phyloP scores from a whole-genome alignment of 1,284 basidiomycete genomes.

The Boletus smithii region DNA sequence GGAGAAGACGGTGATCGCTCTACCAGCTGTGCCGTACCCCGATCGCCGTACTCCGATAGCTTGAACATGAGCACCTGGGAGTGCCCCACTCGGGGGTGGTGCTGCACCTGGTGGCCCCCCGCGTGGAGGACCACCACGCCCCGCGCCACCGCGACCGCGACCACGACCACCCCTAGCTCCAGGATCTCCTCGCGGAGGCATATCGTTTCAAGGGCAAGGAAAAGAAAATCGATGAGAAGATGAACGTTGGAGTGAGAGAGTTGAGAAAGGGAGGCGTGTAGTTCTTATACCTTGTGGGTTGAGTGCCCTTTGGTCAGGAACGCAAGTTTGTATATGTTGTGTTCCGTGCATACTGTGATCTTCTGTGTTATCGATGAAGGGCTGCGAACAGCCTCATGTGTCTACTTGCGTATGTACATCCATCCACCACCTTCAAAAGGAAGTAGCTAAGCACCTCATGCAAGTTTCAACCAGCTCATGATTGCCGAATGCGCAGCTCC shows the following conservation, averaged over 20 bases:
- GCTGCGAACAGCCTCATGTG: conserved; percentile 1
- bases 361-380: conserved; percentile 27
- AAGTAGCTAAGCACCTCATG: conserved; percentile 11
- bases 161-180: conserved; percentile 22
- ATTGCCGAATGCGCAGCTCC: conserved; percentile 57
- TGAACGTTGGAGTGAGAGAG: conserved; percentile 22
- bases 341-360: conserved; percentile 5
- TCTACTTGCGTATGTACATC: conserved; percentile 8
- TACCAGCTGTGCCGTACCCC: conserved; percentile 57
- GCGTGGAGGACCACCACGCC: conserved; percentile 29
- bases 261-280: conserved; percentile 1
- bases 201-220: conserved; percentile 9
- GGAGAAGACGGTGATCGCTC: conserved; percentile 48
- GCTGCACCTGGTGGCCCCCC: conserved; percentile 33
- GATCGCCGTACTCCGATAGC: conserved; percentile 64
- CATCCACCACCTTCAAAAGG: conserved; percentile 1
- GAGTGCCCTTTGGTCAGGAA: background rate
- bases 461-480: conserved; percentile 55
- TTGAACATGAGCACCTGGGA: conserved; percentile 45
- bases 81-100: conserved; percentile 33
- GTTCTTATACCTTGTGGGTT: conserved; percentile 22
- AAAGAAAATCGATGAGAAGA: conserved; percentile 6
- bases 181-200: conserved; percentile 30
- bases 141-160: conserved; percentile 21
- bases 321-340: conserved; percentile 34